Evolutionary conservation across 163 green algal genomes (phyloP).

Genomic region (Scenedesmus sp.): DNA sequence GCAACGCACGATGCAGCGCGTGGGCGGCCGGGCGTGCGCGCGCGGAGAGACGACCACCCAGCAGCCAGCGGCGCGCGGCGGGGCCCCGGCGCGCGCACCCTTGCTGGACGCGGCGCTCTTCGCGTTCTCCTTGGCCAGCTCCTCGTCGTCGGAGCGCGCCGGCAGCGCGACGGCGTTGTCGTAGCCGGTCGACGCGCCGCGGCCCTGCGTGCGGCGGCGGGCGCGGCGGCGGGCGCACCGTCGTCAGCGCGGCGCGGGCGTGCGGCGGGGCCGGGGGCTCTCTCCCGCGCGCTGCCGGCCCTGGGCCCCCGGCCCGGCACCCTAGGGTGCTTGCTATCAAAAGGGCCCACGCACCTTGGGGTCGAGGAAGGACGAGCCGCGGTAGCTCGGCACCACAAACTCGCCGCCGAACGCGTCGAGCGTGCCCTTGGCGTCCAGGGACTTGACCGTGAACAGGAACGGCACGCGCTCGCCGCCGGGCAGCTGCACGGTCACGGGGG

Average conservation of each 20-base stretch:
- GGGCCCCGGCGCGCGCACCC: too few relatives aligned
- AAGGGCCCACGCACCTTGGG: conserved; percentile 95
- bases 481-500: conserved; percentile 96
- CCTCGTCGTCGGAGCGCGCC: conserved; percentile 86
- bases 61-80: background rate
- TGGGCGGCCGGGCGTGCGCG: conserved; percentile 10
- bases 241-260: too few relatives aligned
- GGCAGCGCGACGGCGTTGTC: conserved; percentile 97
- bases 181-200: conserved; percentile 96
- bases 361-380: conserved; percentile 98
- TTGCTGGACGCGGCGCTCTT: conserved; percentile 90
- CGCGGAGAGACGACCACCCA: background rate
- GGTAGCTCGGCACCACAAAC: conserved; percentile 98
- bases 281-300: too few relatives aligned
- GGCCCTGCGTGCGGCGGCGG: conserved; percentile 66
- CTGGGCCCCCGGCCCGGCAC: too few relatives aligned
- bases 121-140: conserved; percentile 96
- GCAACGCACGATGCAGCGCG: too few relatives aligned
- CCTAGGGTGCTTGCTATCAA: too few relatives aligned
- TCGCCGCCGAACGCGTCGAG: conserved; percentile 93
- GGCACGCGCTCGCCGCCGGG: conserved; percentile 97
- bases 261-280: too few relatives aligned
- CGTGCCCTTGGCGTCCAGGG: conserved; percentile 93
- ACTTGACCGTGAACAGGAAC: conserved; percentile 99
- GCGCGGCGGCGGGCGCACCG: too few relatives aligned